These are phyloP conservation scores for Cutaneotrichosporon daszewskae DNA, from an alignment of 1,284 basidiomycete species.

Conservation along the genomic window DNA sequence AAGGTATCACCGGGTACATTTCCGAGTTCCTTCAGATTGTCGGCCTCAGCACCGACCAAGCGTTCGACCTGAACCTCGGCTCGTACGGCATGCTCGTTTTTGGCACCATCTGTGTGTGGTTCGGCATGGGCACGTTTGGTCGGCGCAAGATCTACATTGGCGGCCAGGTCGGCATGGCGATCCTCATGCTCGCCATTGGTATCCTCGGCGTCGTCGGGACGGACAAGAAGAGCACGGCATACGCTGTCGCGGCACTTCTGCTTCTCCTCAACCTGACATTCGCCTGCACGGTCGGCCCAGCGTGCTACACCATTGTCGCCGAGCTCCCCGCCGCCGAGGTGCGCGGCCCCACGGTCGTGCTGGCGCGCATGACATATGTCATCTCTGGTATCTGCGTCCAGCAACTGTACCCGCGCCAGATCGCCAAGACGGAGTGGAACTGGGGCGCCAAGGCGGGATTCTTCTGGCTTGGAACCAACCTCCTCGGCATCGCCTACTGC, in stretches of 20 bases:
- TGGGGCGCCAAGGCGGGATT: conserved; percentile 10
- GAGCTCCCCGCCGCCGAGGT: conserved; percentile 19
- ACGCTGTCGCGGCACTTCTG: conserved; percentile 25
- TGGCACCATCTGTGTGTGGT: conserved; percentile 25
- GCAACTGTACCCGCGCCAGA: conserved; percentile 45
- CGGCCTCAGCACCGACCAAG: conserved; percentile 30
- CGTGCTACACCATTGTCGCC: conserved; percentile 19
- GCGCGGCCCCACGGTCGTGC: conserved; percentile 49
- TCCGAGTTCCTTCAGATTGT: conserved; percentile 23
- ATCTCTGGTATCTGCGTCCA: conserved; percentile 40
- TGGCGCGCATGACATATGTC: conserved; percentile 48
- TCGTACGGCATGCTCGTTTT: conserved; percentile 33
- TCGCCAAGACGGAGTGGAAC: conserved; percentile 28
- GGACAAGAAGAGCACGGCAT: conserved; percentile 19
- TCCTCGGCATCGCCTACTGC: conserved; percentile 5
- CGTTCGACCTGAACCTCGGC: conserved; percentile 11
- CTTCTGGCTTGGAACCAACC: conserved; percentile 9
- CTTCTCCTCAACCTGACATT: conserved; percentile 26
- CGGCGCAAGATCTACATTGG: conserved; percentile 49
- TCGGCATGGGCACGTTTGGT: conserved; percentile 41
- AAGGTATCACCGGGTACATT: conserved; percentile 9
- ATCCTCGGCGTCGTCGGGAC: conserved; percentile 1
- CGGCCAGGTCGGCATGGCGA: conserved; percentile 5
- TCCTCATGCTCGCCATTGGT: conserved; percentile 3
- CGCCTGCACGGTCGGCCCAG: conserved; percentile 28